Evolutionary conservation across 192 early-diverging fungal species (phyloP), one percentile per base, ranked within the genome.

Genomic region (Podila minutissima): DNA sequence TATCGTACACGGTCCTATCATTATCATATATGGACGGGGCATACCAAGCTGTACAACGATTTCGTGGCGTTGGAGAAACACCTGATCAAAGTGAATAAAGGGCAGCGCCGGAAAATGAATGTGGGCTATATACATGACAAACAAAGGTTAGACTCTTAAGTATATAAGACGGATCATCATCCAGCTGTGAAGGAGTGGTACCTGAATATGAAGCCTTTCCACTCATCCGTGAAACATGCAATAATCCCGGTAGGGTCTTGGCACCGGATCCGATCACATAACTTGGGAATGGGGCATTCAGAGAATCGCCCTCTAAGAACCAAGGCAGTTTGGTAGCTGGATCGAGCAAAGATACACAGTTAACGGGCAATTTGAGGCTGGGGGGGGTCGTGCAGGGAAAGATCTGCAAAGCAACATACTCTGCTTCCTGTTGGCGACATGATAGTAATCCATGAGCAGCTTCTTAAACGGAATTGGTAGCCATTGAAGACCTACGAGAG

Each of bases 51-150:
- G 77, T 24, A 73, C 77, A 15, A 73, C 60, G 49, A 81, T 48
- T 65, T 81, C 77, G 26, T 73, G 62, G 9, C 58, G 33, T 33
- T 73, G 77, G 11, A 81, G 77, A 29, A 81, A 81, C 6, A 81
- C 77, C 49, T 81, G 77, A 53, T 81, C 77, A 58, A 81, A 81
- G 35, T 81, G 77, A 8, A 81, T 51, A 65, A 81, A 81, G 20
- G 77, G 77, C 26, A 81, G 46, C 0, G 70, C 67, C 22, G 77
- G 77, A 31, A 81, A 81, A 53, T 81, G 77, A 24, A 81, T 81
- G 19, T 81, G 67, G 11, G 65, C 77, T 78, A 67, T 35, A 41
- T 20, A 3, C 51, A 55, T 55, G 53, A 11, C 24, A 26, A 11
- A 55, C 53, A 26, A 19, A 55, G 7, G 20, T 20, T 19, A 59